Base-by-base conservation (phyloP, 352 stramenopile genomes). In the Hyaloperonospora brassicae region DNA sequence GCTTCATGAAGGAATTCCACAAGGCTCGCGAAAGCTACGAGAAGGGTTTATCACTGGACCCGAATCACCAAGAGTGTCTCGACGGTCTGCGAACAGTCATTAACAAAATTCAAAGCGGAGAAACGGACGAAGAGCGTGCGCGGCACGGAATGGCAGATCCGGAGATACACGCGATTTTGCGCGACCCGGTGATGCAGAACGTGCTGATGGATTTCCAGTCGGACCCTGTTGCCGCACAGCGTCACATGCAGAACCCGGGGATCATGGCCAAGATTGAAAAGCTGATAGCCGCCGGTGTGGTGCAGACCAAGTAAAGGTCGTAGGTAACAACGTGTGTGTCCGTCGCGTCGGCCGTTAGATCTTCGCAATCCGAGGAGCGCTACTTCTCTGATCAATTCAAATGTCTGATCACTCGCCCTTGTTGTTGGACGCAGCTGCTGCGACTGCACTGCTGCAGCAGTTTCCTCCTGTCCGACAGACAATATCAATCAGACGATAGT, bases 1-100 rank as follows among this genome's bases (percentile, higher is more conserved):
- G 98, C 59, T 96, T 98, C 59, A 97, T 98, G 84, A 99, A 99
- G 80, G 96, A 99, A 61, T 98, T 97, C 77, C 96, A 99, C 87
- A 99, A 99, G 76, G 95, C 96, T 13, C 84, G 97, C 45, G 91
- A 98, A 61, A 96, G 84, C 40, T 99, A 98, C 75, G 87, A 97
- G 60, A 93, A 96, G 57, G 97, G 97, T 8, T 70, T 99, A 41
- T 69, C 87, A 40, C 59, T 99, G 23, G 96, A 99, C 63, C 72
- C 91, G 30, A 81, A 84, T 48, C 98, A 99, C 84, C 66, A 87
- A 40, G 87, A 98, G 43, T 99, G 97, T 76, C 79, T 94, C 52
- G 86, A 99, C 45, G 97, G 97, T 47, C 70, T 99, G 49, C 80
- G 82, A 43, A 98, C 96, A 61, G 95, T 97, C 5, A 83, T 81